These are phyloP conservation scores for Geotrichum candidum DNA, from an alignment of 1,139 yeast genomes.

Conservation along the genomic window DNA sequence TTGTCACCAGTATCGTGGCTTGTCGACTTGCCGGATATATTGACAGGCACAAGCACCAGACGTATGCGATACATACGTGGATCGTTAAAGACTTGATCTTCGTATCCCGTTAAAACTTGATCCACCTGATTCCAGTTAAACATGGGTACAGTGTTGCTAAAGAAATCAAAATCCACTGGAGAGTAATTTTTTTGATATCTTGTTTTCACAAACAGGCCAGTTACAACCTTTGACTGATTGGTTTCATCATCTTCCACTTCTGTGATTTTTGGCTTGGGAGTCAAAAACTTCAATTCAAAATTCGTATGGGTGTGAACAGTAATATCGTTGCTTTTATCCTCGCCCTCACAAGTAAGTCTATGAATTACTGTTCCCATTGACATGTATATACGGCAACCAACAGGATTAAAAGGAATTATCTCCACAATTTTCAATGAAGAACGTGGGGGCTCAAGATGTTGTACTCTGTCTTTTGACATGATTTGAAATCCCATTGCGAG, in stretches of 20 bases:
- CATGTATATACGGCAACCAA: conserved; percentile 63
- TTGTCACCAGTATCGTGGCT: conserved; percentile 40
- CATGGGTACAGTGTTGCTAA: conserved; percentile 47
- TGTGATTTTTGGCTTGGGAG: neutral
- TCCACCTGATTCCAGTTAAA: conserved; percentile 91
- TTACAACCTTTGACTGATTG: conserved; percentile 16
- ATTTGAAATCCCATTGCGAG: conserved; percentile 86
- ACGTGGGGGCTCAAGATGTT: conserved; percentile 64
- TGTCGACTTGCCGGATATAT: conserved; percentile 42
- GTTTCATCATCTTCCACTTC: conserved; percentile 9
- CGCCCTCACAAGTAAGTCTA: conserved; percentile 64
- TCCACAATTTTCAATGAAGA: conserved; percentile 39
- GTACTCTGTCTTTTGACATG: conserved; percentile 64
- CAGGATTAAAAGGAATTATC: conserved; percentile 40
- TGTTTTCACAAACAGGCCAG: conserved; percentile 60
- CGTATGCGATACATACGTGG: conserved; percentile 63
- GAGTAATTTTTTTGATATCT: conserved; percentile 65
- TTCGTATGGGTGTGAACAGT: conserved; percentile 67
- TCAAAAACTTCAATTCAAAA: conserved; percentile 26
- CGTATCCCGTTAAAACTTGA: conserved; percentile 84
- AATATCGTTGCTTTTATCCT: conserved; percentile 42
- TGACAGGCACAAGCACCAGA: conserved; percentile 73
- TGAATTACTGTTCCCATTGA: conserved; percentile 80
- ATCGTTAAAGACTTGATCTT: conserved; percentile 56
- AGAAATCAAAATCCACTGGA: conserved; percentile 49